A percentile compares a stretch with the other conserved stretches of the same genome.
These are phyloP conservation scores for Volvariella surrecta DNA, from an alignment of 1,284 basidiomycete species.

Conservation along the genomic window DNA sequence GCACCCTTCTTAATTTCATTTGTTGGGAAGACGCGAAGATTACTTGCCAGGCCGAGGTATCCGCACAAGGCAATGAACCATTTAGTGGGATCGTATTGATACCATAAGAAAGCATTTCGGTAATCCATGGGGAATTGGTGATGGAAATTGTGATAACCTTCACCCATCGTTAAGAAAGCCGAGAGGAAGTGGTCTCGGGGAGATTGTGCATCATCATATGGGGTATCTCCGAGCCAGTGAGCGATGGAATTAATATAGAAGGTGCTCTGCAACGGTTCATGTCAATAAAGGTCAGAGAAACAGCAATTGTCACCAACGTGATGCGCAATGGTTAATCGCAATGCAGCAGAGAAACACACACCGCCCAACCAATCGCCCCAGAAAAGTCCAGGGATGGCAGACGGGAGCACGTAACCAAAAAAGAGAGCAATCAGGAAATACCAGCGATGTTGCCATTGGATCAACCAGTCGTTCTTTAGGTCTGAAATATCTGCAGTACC, in stretches of 20 bases:
- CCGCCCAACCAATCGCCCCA: slow-evolving; percentile 85
- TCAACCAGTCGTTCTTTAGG: slow-evolving; percentile 62
- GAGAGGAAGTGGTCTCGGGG: slow-evolving; percentile 82
- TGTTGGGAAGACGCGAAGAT: slow-evolving; percentile 77
- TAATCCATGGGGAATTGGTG: slow-evolving; percentile 86
- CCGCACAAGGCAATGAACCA: slow-evolving; percentile 75
- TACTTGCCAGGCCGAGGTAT: slow-evolving; percentile 61
- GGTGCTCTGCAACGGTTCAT: slow-evolving; percentile 50
- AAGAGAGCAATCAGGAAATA: slow-evolving; percentile 59
- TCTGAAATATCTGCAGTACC: slow-evolving; percentile 81
- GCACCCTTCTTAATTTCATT: slow-evolving; percentile 82
- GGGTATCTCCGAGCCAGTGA: slow-evolving; percentile 77
- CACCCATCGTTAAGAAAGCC: slow-evolving; percentile 82
- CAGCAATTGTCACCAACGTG: slow-evolving; percentile 49
- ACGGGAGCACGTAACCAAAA: slow-evolving; percentile 73
- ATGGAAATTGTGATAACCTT: slow-evolving; percentile 93
- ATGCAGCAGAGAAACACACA: slow-evolving; percentile 66
- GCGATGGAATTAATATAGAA: slow-evolving; percentile 92
- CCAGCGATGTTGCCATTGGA: slow-evolving; percentile 79
- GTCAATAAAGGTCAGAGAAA: not conserved
- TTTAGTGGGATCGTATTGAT: slow-evolving; percentile 48
- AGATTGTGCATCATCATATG: slow-evolving; percentile 81
- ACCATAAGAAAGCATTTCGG: slow-evolving; percentile 66
- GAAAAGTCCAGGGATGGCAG: slow-evolving; percentile 62
- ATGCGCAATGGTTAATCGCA: slow-evolving; percentile 66